Base-by-base conservation (phyloP, 1,284 basidiomycete species). In the Ceraceosorus bombacis region DNA sequence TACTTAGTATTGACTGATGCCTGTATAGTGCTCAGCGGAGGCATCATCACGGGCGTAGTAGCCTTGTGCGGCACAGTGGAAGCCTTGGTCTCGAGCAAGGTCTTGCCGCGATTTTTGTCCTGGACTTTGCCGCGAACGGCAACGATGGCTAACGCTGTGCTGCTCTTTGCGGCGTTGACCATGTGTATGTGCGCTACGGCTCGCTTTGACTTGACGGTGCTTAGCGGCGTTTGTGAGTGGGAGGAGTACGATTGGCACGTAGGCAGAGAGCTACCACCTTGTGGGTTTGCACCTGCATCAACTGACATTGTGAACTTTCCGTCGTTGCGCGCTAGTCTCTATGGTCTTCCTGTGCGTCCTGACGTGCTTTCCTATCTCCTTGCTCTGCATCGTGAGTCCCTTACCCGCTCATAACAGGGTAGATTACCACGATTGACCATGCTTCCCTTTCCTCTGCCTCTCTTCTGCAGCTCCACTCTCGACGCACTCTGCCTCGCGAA, bases 171-270 rank as follows among this genome's bases (percentile, higher is more conserved):
- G 36, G 73, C 70, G 2, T 81, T 87, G 49, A 81, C 82, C 53
- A 78, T 80, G 7, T 68, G 82, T 10, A 74, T 88, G 12, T 88
- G 86, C 69, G 83, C 82, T 0, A 83, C 81, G 49, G 81, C 94
- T 27, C 89, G 95, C 80, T 98, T 87, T 81, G 93, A 62, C 78
- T 91, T 90, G 84, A 89, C 91, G 64, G 96, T 91, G 80, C 82
- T 98, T 9, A 66, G 68, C 6, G 62, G 60, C 36, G 59, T 71
- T 39, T 71, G 54, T 55, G 54, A 55, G 54, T 55, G 27, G 27
- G 27, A 27, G 27, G 9, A 39, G 3, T 13, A 53, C 51, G 5
- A 1, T 37, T 13, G 40, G 2, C 40, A 37, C 13, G n/a, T 9
- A 8, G 51, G 5, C n/a, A 8, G 50, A 6, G 12, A 53, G 51